A percentile compares a stretch with the other conserved stretches of the same genome.
phyloP scores from a whole-genome alignment of 208 protist species.

The Wallacemonas rigidus region DNA sequence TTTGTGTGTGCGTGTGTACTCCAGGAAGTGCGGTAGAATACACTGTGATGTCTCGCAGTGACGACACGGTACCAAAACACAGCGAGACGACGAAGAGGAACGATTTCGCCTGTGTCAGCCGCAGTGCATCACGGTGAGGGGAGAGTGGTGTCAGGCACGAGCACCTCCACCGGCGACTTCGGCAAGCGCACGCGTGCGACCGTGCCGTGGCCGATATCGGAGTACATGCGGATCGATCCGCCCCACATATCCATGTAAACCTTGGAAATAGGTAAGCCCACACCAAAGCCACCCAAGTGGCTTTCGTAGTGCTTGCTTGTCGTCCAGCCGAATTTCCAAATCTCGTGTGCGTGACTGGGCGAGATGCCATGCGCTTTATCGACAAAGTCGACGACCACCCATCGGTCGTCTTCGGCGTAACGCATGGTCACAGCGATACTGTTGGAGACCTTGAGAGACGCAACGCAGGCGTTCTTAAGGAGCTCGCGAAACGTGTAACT shows the following conservation, averaged over 20 bases:
- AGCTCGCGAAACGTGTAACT: constrained; percentile 80
- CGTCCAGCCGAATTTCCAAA: constrained; percentile 90
- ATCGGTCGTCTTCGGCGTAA: constrained; percentile 54
- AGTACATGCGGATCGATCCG: constrained; percentile 77
- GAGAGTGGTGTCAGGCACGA: constrained; percentile 34
- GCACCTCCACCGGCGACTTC: constrained; percentile 64
- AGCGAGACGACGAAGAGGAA: too few relatives aligned
- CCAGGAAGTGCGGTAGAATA: too few relatives aligned
- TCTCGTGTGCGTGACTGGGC: constrained; percentile 40
- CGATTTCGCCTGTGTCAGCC: not conserved
- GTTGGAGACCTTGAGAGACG: constrained; percentile 28
- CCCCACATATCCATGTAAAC: constrained; percentile 88
- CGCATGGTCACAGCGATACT: constrained; percentile 46
- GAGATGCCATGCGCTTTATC: constrained; percentile 68
- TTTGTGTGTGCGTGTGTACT: too few relatives aligned
- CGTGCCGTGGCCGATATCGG: constrained; percentile 38
- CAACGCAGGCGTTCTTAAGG: constrained; percentile 87
- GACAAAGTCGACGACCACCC: constrained; percentile 76
- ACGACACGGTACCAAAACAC: too few relatives aligned
- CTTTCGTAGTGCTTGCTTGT: constrained; percentile 68
- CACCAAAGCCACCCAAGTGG: constrained; percentile 75
- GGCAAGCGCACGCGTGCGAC: constrained; percentile 83
- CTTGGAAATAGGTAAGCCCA: constrained; percentile 82
- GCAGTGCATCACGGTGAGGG: not conserved
- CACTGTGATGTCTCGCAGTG: too few relatives aligned